Percentiles rank a stretch among this genome's conserved stretches.
phyloP scores from a whole-genome alignment of 192 early-diverging fungal genomes.

The Glomus cerebriforme region DNA sequence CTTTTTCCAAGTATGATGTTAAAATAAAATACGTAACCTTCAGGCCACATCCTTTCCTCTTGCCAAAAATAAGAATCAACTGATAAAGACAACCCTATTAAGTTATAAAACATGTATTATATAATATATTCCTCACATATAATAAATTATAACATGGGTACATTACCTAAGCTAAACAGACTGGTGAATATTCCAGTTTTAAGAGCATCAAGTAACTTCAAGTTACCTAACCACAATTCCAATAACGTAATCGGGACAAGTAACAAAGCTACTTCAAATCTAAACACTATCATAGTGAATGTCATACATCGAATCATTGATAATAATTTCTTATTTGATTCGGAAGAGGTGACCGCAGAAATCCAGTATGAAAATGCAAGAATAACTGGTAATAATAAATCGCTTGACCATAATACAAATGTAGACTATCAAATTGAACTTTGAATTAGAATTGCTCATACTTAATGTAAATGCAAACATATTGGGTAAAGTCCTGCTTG shows the following conservation, averaged over 20 bases:
- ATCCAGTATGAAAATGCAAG: slow-evolving; percentile 47
- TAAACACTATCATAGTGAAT: slow-evolving; percentile 50
- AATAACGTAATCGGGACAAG: slow-evolving; percentile 43
- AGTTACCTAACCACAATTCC: slow-evolving; percentile 37
- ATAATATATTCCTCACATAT: not conserved
- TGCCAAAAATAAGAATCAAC: slow-evolving; percentile 84
- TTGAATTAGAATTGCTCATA: slow-evolving; percentile 11
- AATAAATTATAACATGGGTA: not conserved
- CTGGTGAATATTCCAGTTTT: slow-evolving; percentile 34
- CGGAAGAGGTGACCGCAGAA: slow-evolving; percentile 31
- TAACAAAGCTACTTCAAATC: slow-evolving; percentile 55
- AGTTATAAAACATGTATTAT: not conserved
- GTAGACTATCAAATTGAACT: not conserved
- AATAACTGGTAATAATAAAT: slow-evolving; percentile 33
- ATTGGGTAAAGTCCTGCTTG: slow-evolving; percentile 84
- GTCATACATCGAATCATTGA: slow-evolving; percentile 50
- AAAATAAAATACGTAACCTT: slow-evolving; percentile 72
- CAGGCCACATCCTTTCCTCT: slow-evolving; percentile 66
- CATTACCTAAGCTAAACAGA: slow-evolving; percentile 34
- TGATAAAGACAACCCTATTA: slow-evolving; percentile 42
- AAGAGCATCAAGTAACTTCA: slow-evolving; percentile 32
- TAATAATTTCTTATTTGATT: slow-evolving; percentile 28
- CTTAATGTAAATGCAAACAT: slow-evolving; percentile 76
- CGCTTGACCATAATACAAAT: not conserved
- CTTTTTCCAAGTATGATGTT: slow-evolving; percentile 70